Evolutionary conservation across 2,329 filamentous ascomycete species (phyloP).

Genomic region (Chaetomium olivaceum): DNA sequence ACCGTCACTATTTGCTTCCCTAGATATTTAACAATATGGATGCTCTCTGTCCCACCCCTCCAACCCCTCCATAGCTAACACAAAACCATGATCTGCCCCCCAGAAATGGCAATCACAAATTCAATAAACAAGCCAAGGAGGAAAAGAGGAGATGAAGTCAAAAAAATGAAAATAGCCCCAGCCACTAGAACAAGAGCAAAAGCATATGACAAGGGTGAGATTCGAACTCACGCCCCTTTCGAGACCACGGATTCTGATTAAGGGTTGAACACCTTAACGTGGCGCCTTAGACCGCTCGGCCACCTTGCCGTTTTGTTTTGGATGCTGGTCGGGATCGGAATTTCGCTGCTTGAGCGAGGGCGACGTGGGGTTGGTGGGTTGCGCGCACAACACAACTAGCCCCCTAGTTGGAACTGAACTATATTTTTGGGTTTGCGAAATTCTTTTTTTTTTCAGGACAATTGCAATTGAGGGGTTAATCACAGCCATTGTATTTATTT

Average conservation of each 20-base stretch:
- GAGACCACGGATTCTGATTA: conserved; percentile 26
- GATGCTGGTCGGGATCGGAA: neutral
- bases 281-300: conserved; percentile 30
- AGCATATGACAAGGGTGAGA: conserved; percentile 24
- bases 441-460: too few relatives aligned
- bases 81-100: too few relatives aligned
- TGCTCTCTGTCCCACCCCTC: neutral
- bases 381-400: neutral
- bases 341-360: neutral
- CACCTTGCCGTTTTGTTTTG: conserved; percentile 24
- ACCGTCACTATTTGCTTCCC: too few relatives aligned
- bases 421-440: neutral
- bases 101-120: too few relatives aligned
- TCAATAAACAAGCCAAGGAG: neutral
- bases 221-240: conserved; percentile 28
- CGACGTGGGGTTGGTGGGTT: neutral
- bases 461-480: too few relatives aligned
- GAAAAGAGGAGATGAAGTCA: conserved; percentile 1
- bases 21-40: neutral
- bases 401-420: neutral
- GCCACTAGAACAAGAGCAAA: conserved; percentile 14
- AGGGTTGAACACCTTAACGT: conserved; percentile 29
- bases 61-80: neutral
- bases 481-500: neutral
- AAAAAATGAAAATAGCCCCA: neutral